These are phyloP conservation scores for Arachis stenosperma DNA, from an alignment of 306 rosid genomes.

Conservation along the genomic window DNA sequence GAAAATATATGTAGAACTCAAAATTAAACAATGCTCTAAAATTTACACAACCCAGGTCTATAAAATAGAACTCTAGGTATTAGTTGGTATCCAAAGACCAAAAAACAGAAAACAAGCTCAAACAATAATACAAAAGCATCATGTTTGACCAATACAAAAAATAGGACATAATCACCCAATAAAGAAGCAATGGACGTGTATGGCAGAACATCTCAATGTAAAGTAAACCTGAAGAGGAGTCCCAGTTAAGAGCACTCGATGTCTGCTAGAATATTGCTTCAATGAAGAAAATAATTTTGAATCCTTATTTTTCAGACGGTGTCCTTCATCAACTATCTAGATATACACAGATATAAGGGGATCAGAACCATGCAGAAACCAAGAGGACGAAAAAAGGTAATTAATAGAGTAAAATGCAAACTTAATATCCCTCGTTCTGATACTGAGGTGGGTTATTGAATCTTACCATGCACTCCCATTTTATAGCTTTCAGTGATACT, in stretches of 20 bases:
- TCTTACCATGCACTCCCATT: conserved; percentile 93
- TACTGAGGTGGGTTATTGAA: conserved; percentile 24
- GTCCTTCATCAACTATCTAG: conserved; percentile 99
- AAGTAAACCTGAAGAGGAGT: conserved; percentile 96
- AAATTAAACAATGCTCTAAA: conserved; percentile 17
- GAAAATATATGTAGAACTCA: conserved; percentile 5
- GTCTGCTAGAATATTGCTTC: conserved; percentile 80
- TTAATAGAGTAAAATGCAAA: conserved; percentile 18
- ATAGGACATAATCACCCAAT: conserved; percentile 22
- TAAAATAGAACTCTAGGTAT: conserved; percentile 22
- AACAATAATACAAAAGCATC: conserved; percentile 1
- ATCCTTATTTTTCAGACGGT: conserved; percentile 97
- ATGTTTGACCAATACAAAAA: conserved; percentile 10
- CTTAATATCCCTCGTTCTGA: conserved; percentile 18
- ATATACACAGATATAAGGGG: conserved; percentile 30
- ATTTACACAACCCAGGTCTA: conserved; percentile 17
- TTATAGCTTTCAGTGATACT: conserved; percentile 75
- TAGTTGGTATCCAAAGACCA: conserved; percentile 10
- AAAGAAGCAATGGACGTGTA: neutral
- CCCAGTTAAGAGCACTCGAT: conserved; percentile 94
- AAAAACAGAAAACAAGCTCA: conserved; percentile 7
- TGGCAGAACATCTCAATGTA: conserved; percentile 34
- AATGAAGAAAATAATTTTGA: conserved; percentile 92
- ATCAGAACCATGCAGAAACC: conserved; percentile 41
- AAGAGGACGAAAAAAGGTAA: conserved; percentile 23